Evolutionary conservation across 2,329 filamentous ascomycete genomes (phyloP), one percentile per base, ranked within the genome.

Genomic region (Phialophora macrospora): DNA sequence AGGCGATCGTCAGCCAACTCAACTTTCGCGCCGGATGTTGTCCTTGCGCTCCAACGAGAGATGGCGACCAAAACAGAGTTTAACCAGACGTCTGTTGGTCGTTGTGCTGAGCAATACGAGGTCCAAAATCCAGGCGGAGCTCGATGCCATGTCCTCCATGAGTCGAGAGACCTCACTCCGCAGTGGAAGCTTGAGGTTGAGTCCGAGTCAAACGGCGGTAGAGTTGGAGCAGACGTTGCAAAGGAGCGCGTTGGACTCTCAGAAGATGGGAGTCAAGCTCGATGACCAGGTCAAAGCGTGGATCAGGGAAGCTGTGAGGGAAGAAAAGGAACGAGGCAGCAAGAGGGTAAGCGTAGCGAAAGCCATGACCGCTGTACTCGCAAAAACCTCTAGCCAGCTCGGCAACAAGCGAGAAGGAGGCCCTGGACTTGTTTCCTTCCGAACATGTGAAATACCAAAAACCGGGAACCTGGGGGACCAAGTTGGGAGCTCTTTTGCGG

Each of bases 301-400:
- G 44, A 48, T 48, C 44, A 48, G 20, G 44, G 44, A 48, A 48
- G 44, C 44, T 2, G 44, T 48, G 44, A 48, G 17, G 20, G 44
- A 48, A 22, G 44, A 48, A 22, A 48, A 48, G 20, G 44, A 48
- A 48, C 44, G 20, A 48, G 20, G 44, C 17, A 48, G 44, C 17
- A 8, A 48, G 44, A 20, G 44, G 20, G 2, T 12, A 7, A 48
- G 14, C 44, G 44, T 17, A 12, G 20, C 44, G 17, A 48, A 48
- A 48, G 44, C 44, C 20, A 48, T 48, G 44, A 20, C 44, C 44
- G 44, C 44, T 48, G 44, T 48, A 48, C 44, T 48, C 44, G 44
- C 44, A 7, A 48, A 48, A 48, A 20, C 44, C 20, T 48, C 44
- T 48, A 48, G 44, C 44, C 32, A 34, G 32, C 32, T 34, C 9